Evolutionary conservation across 352 stramenopile genomes (phyloP).

Genomic region (Blastocystis sp.): DNA sequence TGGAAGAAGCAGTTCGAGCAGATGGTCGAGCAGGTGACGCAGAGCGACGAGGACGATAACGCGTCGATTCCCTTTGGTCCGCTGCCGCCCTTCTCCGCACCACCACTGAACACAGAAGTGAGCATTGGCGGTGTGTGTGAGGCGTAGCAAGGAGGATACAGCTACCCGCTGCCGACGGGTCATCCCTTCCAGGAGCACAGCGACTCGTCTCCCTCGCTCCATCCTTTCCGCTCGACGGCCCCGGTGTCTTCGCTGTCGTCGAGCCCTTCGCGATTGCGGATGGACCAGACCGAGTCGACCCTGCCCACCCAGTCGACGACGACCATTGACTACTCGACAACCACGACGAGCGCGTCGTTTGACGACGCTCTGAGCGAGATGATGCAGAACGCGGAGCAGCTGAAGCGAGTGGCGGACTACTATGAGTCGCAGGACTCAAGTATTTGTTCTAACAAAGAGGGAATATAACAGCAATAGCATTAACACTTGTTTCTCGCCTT

Average conservation of each 20-base stretch:
- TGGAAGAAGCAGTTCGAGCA: slow-evolving; percentile 54
- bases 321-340: background rate
- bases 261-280: background rate
- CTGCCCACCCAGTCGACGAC: slow-evolving; percentile 27
- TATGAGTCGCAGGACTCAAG: slow-evolving; percentile 34
- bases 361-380: slow-evolving; percentile 26
- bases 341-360: slow-evolving; percentile 28
- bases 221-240: background rate
- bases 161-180: slow-evolving; percentile 33
- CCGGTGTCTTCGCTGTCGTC: background rate
- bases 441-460: slow-evolving; percentile 40
- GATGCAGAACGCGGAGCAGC: slow-evolving; percentile 16
- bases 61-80: background rate
- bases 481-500: slow-evolving; percentile 75
- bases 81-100: background rate
- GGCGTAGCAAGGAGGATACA: slow-evolving; percentile 48
- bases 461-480: slow-evolving; percentile 64
- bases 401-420: slow-evolving; percentile 38
- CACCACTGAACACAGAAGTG: too few species aligned
- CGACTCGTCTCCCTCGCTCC: background rate
- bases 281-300: background rate
- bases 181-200: slow-evolving; percentile 27
- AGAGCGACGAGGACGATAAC: slow-evolving; percentile 41
- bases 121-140: background rate
- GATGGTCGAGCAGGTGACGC: background rate